A percentile compares a stretch with the other conserved stretches of the same genome.
Evolutionary conservation across 805 yeast genomes (phyloP).

Genomic region (Nematodospora valgi): DNA sequence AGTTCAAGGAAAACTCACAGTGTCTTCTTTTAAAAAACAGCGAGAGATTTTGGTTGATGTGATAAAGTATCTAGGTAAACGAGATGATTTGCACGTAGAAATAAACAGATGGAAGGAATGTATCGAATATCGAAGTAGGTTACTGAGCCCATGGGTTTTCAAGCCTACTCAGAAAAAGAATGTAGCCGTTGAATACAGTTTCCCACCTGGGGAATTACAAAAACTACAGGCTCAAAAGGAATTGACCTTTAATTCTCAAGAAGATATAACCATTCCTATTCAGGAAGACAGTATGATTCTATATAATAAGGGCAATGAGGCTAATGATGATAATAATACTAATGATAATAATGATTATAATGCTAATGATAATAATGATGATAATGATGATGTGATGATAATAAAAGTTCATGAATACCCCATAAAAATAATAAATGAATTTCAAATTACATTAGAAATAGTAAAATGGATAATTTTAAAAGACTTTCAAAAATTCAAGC

Average conservation of each 20-base stretch:
- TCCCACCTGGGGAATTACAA: conserved; percentile 4
- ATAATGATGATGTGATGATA: conserved; percentile 9
- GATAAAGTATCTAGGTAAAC: conserved; percentile 14
- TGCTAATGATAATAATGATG: background rate
- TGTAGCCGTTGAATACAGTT: background rate
- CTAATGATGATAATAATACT: too few species aligned
- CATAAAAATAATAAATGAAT: conserved; percentile 18
- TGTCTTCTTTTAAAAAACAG: background rate
- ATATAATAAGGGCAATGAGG: background rate
- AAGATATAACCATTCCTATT: background rate
- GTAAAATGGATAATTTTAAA: conserved; percentile 17
- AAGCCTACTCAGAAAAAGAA: conserved; percentile 5
- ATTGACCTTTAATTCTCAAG: background rate
- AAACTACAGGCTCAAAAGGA: conserved; percentile 1
- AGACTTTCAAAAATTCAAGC: conserved; percentile 14
- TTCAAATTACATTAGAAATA: conserved; percentile 22
- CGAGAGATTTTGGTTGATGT: conserved; percentile 12
- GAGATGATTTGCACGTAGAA: conserved; percentile 21
- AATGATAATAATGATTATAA: too few species aligned
- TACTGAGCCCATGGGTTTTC: conserved; percentile 27
- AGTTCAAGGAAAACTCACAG: conserved; percentile 15
- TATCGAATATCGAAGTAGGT: conserved; percentile 17
- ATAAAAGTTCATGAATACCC: conserved; percentile 13
- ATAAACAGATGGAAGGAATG: conserved; percentile 25
- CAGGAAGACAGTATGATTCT: conserved; percentile 5